Evolutionary conservation across 495 filamentous ascomycete genomes (phyloP), one percentile per base, ranked within the genome.

Genomic region (Trypethelium eluteriae): DNA sequence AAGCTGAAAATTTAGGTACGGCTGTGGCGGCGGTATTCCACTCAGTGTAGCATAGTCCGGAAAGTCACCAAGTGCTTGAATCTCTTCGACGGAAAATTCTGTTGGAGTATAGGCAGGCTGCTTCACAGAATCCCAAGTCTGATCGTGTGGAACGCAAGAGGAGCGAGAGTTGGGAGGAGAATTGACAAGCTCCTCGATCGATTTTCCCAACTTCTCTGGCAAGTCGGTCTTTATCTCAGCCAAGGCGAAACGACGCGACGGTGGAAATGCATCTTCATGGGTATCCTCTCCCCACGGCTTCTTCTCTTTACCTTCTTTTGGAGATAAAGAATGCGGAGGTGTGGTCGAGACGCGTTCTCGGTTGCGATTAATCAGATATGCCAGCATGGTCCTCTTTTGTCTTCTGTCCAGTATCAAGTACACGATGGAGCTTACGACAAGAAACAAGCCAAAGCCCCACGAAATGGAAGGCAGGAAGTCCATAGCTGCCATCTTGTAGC

Each of bases 41-140:
- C 86, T 90, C 7, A 96, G 78, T 3, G 79, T 75, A 41, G 90
- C 82, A 76, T 96, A 96, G 70, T 95, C 87, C 1, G 92, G 91
- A 68, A 96, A 95, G 67, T 91, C 84, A 0, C 91, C 92, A 18
- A 95, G 78, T 0, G 81, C 82, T 65, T 85, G 84, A 73, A 96
- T 81, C 66, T 96, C 92, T 34, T 82, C 81, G 2, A 86, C 79
- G 3, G 90, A 87, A 66, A 88, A 82, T 38, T 80, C 84, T 64
- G 80, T 87, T 0, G 84, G 79, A 0, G 84, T 88, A 65, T 81
- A 86, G 34, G 70, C 59, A 76, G 70, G 56, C 73, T 70, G 68
- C 77, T 12, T 70, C 38, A 39, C 67, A 16, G 25, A 59, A 32
- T 73, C 53, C 25, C 64, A 69, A 0, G 67, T 65, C 18, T 63